Conservation (phyloP, 2,329 filamentous ascomycete species). For the Talaromyces atroroseus region DNA sequence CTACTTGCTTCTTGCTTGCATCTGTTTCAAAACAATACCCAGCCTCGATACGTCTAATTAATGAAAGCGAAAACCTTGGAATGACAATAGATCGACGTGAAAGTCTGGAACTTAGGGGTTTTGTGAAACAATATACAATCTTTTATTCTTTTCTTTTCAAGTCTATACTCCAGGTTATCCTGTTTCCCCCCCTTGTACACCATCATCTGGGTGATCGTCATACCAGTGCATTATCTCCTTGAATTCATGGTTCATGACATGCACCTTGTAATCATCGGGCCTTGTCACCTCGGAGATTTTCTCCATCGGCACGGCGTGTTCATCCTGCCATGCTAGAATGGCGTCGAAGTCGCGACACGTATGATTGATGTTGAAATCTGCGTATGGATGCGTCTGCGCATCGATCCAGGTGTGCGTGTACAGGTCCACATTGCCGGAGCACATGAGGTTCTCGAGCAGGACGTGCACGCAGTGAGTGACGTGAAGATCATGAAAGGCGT, state of each 20-base stretch:
- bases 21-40: too few relatives aligned
- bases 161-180: background rate
- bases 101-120: background rate
- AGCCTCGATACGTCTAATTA: background rate
- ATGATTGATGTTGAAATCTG: background rate
- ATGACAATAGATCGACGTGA: background rate
- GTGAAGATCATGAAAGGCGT: background rate
- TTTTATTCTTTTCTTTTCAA: background rate
- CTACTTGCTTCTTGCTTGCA: background rate
- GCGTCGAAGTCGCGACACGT: background rate
- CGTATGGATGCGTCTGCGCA: background rate
- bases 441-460: background rate
- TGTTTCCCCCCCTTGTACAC: background rate
- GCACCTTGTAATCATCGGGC: background rate
- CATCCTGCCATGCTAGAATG: background rate
- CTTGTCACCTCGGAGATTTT: background rate
- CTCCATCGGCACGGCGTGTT: background rate
- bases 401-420: background rate
- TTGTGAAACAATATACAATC: background rate
- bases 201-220: background rate
- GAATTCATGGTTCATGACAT: conserved; percentile 3
- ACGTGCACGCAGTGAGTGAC: background rate
- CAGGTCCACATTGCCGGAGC: background rate
- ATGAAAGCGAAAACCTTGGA: background rate
- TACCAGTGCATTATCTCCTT: conserved; percentile 1